phyloP scores from a whole-genome alignment of 106 monocot genomes.

The Apostasia shenzhenica region DNA sequence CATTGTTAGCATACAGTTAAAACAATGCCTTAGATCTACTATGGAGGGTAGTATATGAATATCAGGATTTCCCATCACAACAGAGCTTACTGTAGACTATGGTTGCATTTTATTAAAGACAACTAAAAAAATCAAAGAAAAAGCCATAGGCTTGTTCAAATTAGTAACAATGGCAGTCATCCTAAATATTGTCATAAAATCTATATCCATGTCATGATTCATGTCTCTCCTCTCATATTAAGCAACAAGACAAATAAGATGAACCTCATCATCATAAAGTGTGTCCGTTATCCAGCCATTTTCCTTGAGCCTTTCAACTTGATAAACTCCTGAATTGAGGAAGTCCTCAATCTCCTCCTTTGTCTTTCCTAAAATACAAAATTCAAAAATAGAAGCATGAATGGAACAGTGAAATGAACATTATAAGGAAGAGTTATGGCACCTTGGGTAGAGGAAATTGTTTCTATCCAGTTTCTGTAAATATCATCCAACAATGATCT shows the following conservation, averaged over 20 bases:
- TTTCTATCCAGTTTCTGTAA: conserved; percentile 86
- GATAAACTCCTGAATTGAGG: conserved; percentile 77
- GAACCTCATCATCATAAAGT: conserved; percentile 94
- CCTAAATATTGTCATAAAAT: too few species aligned
- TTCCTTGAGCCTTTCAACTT: conserved; percentile 94
- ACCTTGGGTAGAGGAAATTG: conserved; percentile 74
- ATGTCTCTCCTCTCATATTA: neutral
- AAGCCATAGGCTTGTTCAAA: too few species aligned
- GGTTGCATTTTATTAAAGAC: too few species aligned
- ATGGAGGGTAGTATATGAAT: too few species aligned
- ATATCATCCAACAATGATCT: conserved; percentile 80
- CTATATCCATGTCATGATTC: neutral
- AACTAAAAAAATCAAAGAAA: too few species aligned
- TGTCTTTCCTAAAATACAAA: conserved; percentile 49
- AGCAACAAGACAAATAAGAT: conserved; percentile 3
- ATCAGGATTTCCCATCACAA: too few species aligned
- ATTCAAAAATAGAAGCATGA: conserved; percentile 6
- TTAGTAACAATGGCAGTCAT: too few species aligned
- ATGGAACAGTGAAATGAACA: neutral
- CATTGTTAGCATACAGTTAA: too few species aligned
- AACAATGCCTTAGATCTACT: too few species aligned
- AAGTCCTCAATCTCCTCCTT: conserved; percentile 76
- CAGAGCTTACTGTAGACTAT: too few species aligned
- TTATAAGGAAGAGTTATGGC: conserved; percentile 1
- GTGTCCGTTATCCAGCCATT: conserved; percentile 91